Evolutionary conservation across 1,139 yeast genomes (phyloP).

Genomic region (Taiozyma sp.): DNA sequence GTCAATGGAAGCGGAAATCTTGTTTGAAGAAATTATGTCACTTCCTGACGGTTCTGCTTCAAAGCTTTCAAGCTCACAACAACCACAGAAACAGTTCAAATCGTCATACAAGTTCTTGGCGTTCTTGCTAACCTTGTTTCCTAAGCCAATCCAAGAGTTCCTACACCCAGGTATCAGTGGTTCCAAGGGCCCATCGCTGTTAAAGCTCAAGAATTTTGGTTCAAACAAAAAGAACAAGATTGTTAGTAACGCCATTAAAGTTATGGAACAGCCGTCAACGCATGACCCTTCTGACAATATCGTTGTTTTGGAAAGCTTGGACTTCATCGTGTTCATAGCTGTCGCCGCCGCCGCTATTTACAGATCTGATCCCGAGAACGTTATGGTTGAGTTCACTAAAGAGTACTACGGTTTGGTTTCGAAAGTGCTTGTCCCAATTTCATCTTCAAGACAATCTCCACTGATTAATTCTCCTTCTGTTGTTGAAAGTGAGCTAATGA

Average conservation of each 20-base stretch:
- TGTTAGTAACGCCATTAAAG: constrained; percentile 33
- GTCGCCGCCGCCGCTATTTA: constrained; percentile 40
- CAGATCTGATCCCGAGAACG: constrained; percentile 41
- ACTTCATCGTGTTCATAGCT: constrained; percentile 30
- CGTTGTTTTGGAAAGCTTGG: constrained; percentile 34
- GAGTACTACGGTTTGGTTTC: constrained; percentile 37
- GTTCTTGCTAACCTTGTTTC: constrained; percentile 26
- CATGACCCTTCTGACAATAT: constrained; percentile 24
- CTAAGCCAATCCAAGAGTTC: constrained; percentile 21
- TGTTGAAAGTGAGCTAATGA: constrained; percentile 17
- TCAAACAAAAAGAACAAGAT: constrained; percentile 27
- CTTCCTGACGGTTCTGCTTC: constrained; percentile 16
- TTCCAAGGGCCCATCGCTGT: constrained; percentile 11
- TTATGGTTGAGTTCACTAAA: constrained; percentile 40
- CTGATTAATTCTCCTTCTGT: constrained; percentile 12
- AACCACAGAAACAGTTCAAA: constrained; percentile 17
- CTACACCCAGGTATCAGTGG: constrained; percentile 4
- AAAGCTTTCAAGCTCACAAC: constrained; percentile 4
- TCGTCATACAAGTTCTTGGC: constrained; percentile 28
- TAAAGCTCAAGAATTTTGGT: constrained; percentile 18
- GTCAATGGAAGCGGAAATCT: constrained; percentile 22
- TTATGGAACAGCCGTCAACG: constrained; percentile 19
- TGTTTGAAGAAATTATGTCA: constrained; percentile 23
- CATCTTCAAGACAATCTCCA: constrained; percentile 13
- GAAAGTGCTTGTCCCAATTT: constrained; percentile 27